Evolutionary conservation across 2,329 filamentous ascomycete species (phyloP).

Genomic region (Sclerotiophoma versabilis): DNA sequence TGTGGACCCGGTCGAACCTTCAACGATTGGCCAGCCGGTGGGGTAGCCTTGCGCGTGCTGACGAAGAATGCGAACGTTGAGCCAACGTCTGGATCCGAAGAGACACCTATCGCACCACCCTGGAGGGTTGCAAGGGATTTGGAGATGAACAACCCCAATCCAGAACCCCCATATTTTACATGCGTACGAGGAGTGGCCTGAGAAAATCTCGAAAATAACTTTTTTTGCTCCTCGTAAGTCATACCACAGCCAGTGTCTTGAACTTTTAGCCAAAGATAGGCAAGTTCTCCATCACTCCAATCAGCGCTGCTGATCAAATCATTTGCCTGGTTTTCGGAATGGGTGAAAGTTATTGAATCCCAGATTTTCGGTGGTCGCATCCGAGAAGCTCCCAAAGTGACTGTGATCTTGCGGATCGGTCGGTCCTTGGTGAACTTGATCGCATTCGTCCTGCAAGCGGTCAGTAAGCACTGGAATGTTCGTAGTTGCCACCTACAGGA

Average conservation of each 20-base stretch:
- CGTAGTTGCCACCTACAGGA: conserved; percentile 34
- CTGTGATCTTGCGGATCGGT: conserved; percentile 42
- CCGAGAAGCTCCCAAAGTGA: conserved; percentile 47
- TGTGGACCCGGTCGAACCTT: conserved; percentile 13
- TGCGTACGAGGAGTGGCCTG: conserved; percentile 44
- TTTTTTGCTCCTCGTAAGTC: conserved; percentile 45
- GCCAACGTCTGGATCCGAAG: conserved; percentile 40
- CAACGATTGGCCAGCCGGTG: conserved; percentile 15
- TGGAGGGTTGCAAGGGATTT: conserved; percentile 40
- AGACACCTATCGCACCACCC: conserved; percentile 54
- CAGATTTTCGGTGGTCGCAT: conserved; percentile 23
- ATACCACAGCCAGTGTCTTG: conserved; percentile 52
- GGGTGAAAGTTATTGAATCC: conserved; percentile 27
- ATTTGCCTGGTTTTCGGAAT: conserved; percentile 3
- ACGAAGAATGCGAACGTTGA: conserved; percentile 54
- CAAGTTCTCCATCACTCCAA: conserved; percentile 44
- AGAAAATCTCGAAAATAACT: conserved; percentile 40
- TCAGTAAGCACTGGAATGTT: conserved; percentile 35
- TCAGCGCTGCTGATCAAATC: conserved; percentile 24
- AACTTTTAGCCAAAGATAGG: conserved; percentile 47
- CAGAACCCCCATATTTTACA: conserved; percentile 52
- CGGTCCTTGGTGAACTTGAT: conserved; percentile 49
- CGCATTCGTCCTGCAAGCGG: conserved; percentile 36
- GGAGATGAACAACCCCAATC: conserved; percentile 54
- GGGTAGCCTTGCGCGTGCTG: conserved; percentile 29